Conservation (phyloP, 148 eudicot species). For the Rhododendron henanense region DNA sequence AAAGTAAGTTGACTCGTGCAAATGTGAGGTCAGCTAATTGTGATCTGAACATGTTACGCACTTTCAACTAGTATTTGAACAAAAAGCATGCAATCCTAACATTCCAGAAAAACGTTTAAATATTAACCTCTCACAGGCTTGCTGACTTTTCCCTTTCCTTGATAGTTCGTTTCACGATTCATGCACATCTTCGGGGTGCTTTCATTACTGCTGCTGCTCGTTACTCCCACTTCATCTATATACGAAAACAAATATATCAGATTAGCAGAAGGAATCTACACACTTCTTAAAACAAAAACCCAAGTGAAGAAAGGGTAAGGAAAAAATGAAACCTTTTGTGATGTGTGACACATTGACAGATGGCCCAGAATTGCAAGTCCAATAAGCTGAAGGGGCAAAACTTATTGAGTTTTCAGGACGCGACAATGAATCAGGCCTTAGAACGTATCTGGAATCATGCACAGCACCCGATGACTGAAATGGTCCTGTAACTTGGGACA, state of each 20-base stretch:
- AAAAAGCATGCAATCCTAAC: background rate
- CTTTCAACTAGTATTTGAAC: background rate
- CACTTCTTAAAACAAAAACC: background rate
- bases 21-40: background rate
- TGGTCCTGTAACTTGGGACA: slow-evolving; percentile 21
- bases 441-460: slow-evolving; percentile 30
- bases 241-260: background rate
- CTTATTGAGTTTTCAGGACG: slow-evolving; percentile 18
- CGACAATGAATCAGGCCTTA: slow-evolving; percentile 29
- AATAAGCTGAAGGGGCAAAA: slow-evolving; percentile 21
- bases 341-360: slow-evolving; percentile 20
- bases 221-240: slow-evolving; percentile 32
- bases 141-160: background rate
- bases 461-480: slow-evolving; percentile 24
- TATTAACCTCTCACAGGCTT: slow-evolving; percentile 29
- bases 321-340: slow-evolving; percentile 26
- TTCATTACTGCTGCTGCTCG: slow-evolving; percentile 38
- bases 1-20: background rate
- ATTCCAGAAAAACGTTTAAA: background rate
- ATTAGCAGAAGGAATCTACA: background rate
- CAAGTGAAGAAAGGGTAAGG: background rate
- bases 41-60: background rate
- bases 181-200: slow-evolving; percentile 22
- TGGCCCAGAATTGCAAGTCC: slow-evolving; percentile 30
- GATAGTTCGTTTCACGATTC: slow-evolving; percentile 10